Evolutionary conservation across 1,139 yeast species (phyloP), one percentile per base, ranked within the genome.

Genomic region (Saccharomyces hybrid): DNA sequence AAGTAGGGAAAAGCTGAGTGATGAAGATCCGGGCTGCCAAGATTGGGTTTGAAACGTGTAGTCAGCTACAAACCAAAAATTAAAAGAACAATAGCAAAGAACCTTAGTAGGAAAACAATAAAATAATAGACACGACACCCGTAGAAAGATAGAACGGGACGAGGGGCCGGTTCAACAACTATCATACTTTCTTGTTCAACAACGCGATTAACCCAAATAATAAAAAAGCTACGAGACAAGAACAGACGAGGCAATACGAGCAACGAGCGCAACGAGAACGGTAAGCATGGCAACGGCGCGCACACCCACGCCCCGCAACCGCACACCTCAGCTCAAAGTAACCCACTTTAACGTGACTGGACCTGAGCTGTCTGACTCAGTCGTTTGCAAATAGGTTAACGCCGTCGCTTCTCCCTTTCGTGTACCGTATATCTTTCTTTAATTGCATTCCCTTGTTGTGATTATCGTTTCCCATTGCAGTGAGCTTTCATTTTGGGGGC

Each of bases 11-110:
- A 38, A 38, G 3, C 44, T 38, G n/a, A 38, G 23, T 11, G 25
- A 38, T 20, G 44, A 20, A 20, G 25, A 49, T 57, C 60, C 28
- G 54, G 51, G 28, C 26, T 38, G 44, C 44, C 44, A 38, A 38
- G 44, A 38, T 38, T 38, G 25, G 25, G 44, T 16, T 38, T 14
- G 25, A 11, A 20, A 38, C 28, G 28, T 38, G 44, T 38, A 38
- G n/a, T 38, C 44, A 20, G 25, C 44, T 38, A 38, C 44, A 38
- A 38, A 38, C 44, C 23, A 38, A 38, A 20, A 20, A 34, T 14
- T 26, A 26, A 38, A 38, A 38, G 44, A 38, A 38, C 44, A 38
- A 38, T 38, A 38, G 44, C 11, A 8, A 20, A 38, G 38, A 32
- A 32, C 16, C 6, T n/a, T 16, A 32, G 38, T 32, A 31, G 34